These are phyloP conservation scores for Nakataea oryzae DNA, from an alignment of 2,329 filamentous ascomycete species.

Conservation along the genomic window DNA sequence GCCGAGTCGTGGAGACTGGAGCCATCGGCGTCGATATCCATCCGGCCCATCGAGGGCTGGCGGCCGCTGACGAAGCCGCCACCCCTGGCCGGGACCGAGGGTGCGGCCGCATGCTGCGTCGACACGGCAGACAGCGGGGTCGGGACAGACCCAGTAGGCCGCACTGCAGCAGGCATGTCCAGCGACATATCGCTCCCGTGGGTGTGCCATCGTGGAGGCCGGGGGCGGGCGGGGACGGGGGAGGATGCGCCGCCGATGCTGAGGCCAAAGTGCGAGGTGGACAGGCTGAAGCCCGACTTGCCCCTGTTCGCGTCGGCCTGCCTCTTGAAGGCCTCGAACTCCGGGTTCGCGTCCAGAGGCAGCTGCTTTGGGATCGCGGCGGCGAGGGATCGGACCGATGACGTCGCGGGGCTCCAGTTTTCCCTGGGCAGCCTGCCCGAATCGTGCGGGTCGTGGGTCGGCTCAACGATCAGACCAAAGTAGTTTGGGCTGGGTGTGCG, in stretches of 20 bases:
- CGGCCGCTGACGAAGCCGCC: neutral
- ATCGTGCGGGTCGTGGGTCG: conserved; percentile 48
- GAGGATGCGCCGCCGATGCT: conserved; percentile 5
- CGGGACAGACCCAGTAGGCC: conserved; percentile 6
- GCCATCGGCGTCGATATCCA: conserved; percentile 34
- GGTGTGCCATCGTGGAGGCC: conserved; percentile 35
- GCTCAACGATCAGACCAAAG: conserved; percentile 65
- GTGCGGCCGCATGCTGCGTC: conserved; percentile 20
- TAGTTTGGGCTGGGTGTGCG: conserved; percentile 69
- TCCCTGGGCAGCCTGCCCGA: conserved; percentile 53
- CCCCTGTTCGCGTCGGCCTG: conserved; percentile 57
- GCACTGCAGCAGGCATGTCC: conserved; percentile 17
- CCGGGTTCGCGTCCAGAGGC: conserved; percentile 64
- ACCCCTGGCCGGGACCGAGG: conserved; percentile 10
- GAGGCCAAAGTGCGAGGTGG: conserved; percentile 28
- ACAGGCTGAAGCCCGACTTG: conserved; percentile 35
- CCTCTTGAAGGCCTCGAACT: conserved; percentile 70
- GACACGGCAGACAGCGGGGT: neutral
- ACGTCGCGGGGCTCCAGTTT: conserved; percentile 66
- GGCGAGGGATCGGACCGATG: conserved; percentile 59
- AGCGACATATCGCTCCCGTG: conserved; percentile 32
- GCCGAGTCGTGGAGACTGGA: conserved; percentile 40
- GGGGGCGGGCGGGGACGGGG: conserved; percentile 25
- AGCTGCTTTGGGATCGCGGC: conserved; percentile 59
- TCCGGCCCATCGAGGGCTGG: conserved; percentile 12